Evolutionary conservation across 441 rosid genomes (phyloP), one percentile per base, ranked within the genome.

Genomic region (Eutrema salsugineum): DNA sequence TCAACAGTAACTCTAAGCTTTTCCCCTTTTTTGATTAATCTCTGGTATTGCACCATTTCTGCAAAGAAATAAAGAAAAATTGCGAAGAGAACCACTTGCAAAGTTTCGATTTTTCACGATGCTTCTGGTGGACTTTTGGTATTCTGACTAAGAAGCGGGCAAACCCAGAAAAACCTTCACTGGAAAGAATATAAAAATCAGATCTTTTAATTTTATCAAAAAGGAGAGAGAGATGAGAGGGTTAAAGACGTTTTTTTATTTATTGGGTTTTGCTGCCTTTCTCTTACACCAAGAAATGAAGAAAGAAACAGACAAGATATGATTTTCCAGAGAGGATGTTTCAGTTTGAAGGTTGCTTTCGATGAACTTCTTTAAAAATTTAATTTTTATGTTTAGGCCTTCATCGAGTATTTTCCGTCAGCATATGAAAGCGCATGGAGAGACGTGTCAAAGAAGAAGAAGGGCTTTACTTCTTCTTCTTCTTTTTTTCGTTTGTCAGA

Each of bases 11-110:
- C 12, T 74, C 47, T 74, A 36, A 38, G 19, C 16, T 22, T 66
- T 12, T 67, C 20, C 7, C 53, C 57, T 59, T 60, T 74, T 8
- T 42, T 74, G n/a, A 53, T 33, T 2, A 61, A 2, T 75, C 78
- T 68, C 5, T 75, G 73, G 69, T 75, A 22, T 32, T 68, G 78
- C 56, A 67, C 69, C 78, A 74, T 74, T 6, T 53, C 38, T 53
- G 19, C 14, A 22, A 15, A 53, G 58, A 28, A 27, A 5, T 12
- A 7, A 40, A 6, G 44, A 42, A 42, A 20, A 8, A 9, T 0
- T 8, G 38, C 38, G 11, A 35, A 35, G 28, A 35, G 11, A 6
- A 30, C 63, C 56, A 49, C 9, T 42, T 60, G 40, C 24, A 33
- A 60, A 66, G 68, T 67, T 67, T 67, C 17, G 47, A 51, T 67